Conservation (phyloP, 257 asterid genomes). For the Handroanthus guayacan region DNA sequence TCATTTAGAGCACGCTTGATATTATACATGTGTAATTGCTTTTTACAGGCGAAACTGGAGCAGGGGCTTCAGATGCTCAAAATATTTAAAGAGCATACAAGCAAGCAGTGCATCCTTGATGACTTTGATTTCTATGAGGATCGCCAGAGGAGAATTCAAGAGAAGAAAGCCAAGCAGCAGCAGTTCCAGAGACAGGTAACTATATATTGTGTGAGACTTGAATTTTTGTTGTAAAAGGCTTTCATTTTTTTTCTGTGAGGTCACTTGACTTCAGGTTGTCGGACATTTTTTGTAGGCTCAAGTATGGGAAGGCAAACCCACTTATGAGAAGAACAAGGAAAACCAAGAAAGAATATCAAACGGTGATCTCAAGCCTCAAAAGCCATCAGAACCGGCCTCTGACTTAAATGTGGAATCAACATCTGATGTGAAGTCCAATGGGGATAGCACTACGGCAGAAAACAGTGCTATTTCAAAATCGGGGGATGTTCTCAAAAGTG, state of each 20-base stretch:
- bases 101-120: conserved; percentile 65
- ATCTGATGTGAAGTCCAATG: conserved; percentile 28
- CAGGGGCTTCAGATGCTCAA: conserved; percentile 68
- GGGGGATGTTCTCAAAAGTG: conserved; percentile 34
- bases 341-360: conserved; percentile 12
- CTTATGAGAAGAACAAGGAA: conserved; percentile 52
- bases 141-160: conserved; percentile 66
- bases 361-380: conserved; percentile 39
- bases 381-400: conserved; percentile 36
- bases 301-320: conserved; percentile 56
- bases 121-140: conserved; percentile 84
- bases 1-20: background rate
- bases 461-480: conserved; percentile 23
- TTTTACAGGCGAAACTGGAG: conserved; percentile 58
- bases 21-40: background rate
- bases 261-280: too few species aligned
- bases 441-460: conserved; percentile 24
- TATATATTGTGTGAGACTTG: background rate
- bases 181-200: conserved; percentile 50
- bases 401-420: conserved; percentile 34
- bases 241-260: background rate
- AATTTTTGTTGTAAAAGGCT: background rate
- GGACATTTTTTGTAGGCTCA: conserved; percentile 39
- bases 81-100: conserved; percentile 62
- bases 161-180: conserved; percentile 61